A percentile compares a stretch with the other conserved stretches of the same genome.
These are phyloP conservation scores for Ophiocordyceps polyrhachis-furcata DNA, from an alignment of 2,329 filamentous ascomycete species.

Conservation along the genomic window DNA sequence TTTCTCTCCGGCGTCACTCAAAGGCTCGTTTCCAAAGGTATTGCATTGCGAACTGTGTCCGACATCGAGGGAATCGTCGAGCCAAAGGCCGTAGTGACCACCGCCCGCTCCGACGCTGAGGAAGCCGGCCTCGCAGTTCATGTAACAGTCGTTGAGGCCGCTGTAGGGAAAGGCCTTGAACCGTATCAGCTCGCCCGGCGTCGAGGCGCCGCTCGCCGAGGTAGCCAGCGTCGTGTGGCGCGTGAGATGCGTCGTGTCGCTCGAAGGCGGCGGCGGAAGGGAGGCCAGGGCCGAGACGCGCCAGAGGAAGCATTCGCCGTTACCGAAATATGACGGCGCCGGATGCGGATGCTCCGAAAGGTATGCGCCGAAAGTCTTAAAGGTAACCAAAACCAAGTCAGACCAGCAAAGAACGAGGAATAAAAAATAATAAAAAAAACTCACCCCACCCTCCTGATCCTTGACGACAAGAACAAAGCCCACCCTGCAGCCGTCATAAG, in stretches of 20 bases:
- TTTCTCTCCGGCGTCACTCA: conserved; percentile 84
- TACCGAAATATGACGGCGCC: conserved; percentile 74
- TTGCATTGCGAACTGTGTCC: conserved; percentile 71
- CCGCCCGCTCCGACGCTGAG: conserved; percentile 76
- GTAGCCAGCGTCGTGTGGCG: conserved; percentile 20
- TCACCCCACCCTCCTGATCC: conserved; percentile 56
- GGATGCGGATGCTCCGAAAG: conserved; percentile 77
- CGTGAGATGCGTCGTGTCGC: conserved; percentile 27
- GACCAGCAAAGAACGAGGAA: background rate
- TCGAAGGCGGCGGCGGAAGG: conserved; percentile 30
- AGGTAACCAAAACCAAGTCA: background rate
- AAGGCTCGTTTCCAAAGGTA: conserved; percentile 85
- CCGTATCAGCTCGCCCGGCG: conserved; percentile 51
- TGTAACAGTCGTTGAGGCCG: conserved; percentile 90
- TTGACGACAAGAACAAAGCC: conserved; percentile 81
- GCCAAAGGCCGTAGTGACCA: conserved; percentile 83
- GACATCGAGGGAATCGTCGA: conserved; percentile 67
- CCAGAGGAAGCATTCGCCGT: conserved; percentile 76
- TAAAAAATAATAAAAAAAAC: conserved; percentile 12
- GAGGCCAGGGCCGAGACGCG: conserved; percentile 39
- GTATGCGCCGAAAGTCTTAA: conserved; percentile 74
- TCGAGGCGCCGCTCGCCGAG: conserved; percentile 6
- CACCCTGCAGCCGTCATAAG: conserved; percentile 48
- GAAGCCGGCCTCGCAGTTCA: conserved; percentile 74
- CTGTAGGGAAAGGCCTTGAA: conserved; percentile 98